phyloP scores from a whole-genome alignment of 164 flowering plant genomes.

The Magnolia changhungtana region DNA sequence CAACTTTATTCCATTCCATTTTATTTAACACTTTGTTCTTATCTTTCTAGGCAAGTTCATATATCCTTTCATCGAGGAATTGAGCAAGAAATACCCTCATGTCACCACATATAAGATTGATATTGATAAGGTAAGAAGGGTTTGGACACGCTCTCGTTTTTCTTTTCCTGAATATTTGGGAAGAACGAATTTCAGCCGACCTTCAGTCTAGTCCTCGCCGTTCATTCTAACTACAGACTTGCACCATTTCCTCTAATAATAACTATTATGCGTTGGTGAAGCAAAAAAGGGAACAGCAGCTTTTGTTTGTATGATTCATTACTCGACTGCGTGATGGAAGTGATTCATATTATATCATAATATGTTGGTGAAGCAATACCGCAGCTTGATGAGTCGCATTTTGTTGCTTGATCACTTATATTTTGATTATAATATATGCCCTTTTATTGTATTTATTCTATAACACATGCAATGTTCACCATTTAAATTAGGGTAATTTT shows the following conservation, averaged over 20 bases:
- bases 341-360: too few species aligned
- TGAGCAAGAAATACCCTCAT: slow-evolving; percentile 60
- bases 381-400: too few species aligned
- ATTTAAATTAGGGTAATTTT: background rate
- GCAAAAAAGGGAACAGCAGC: too few species aligned
- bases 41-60: slow-evolving; percentile 57
- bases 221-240: too few species aligned
- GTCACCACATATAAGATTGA: slow-evolving; percentile 77
- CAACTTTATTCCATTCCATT: background rate
- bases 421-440: background rate
- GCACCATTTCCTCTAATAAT: too few species aligned
- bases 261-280: too few species aligned
- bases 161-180: background rate
- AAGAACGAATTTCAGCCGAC: background rate
- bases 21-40: slow-evolving; percentile 1
- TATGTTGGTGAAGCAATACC: too few species aligned
- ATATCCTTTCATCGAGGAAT: slow-evolving; percentile 51
- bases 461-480: background rate
- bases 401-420: too few species aligned
- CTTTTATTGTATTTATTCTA: background rate
- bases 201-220: background rate
- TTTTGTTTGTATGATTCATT: too few species aligned
- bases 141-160: background rate
- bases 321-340: too few species aligned
- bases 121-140: slow-evolving; percentile 63